Percentiles rank a stretch among this genome's conserved stretches.
These are phyloP conservation scores for Trebouxia sp. DNA, from an alignment of 139 green algal genomes.

Conservation along the genomic window DNA sequence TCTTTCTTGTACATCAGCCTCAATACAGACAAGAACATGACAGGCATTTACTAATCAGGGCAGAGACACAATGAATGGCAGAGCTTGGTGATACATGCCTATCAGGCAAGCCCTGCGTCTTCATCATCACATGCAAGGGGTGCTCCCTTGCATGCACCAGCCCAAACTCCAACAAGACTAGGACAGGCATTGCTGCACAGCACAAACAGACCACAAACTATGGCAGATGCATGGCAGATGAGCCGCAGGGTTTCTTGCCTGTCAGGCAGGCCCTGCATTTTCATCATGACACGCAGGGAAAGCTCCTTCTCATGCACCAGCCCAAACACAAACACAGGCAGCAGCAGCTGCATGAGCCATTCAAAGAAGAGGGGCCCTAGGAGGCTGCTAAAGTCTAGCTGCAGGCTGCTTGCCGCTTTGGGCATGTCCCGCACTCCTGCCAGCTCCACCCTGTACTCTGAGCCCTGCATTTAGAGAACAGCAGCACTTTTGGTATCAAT, in stretches of 20 bases:
- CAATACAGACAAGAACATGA: no score
- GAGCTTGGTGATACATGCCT: not conserved
- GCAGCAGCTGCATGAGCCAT: constrained; percentile 81
- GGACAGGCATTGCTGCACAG: not conserved
- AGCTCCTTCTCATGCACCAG: constrained; percentile 73
- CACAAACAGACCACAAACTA: not conserved
- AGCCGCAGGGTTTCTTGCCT: not conserved
- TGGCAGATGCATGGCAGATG: no score
- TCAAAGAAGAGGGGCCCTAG: constrained; percentile 84
- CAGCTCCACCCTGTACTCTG: constrained; percentile 33
- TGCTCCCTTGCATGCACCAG: no score
- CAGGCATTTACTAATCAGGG: not conserved
- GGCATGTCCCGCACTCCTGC: constrained; percentile 62
- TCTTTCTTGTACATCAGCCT: no score
- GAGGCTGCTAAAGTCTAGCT: constrained; percentile 75
- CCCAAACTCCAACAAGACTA: no score
- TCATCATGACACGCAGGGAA: constrained; percentile 79
- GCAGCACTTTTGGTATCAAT: not conserved
- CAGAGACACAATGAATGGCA: no score
- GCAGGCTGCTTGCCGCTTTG: constrained; percentile 56
- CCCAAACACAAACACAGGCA: constrained; percentile 66
- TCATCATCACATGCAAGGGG: no score
- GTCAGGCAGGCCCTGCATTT: constrained; percentile 68
- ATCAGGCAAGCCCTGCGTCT: no score
- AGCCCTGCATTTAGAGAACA: not conserved